Conservation (phyloP, 768 basidiomycete genomes). For the Lactifluus subvellereus region DNA sequence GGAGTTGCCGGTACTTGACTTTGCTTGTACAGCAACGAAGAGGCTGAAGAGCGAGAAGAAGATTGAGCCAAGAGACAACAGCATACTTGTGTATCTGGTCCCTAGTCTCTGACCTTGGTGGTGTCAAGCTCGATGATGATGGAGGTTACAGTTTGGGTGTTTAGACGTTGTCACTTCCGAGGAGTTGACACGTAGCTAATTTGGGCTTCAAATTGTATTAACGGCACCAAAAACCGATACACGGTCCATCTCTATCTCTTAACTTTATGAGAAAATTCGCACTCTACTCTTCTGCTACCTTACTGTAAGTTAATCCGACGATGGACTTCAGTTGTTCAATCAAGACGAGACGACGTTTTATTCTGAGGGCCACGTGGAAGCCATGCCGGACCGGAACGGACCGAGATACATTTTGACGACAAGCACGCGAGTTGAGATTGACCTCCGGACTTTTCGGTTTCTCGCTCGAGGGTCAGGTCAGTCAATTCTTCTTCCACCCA, state of each 20-base stretch:
- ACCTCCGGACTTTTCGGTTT: neutral
- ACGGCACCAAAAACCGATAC: neutral
- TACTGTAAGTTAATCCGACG: too few species aligned
- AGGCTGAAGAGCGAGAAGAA: constrained; percentile 31
- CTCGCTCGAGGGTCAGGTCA: neutral
- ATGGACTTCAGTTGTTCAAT: too few species aligned
- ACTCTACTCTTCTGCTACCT: too few species aligned
- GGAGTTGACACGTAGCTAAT: neutral
- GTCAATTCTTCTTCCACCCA: neutral
- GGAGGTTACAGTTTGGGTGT: neutral
- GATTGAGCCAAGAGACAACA: constrained; percentile 30
- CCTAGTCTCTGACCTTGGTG: neutral
- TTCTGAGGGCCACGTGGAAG: neutral
- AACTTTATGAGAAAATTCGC: too few species aligned
- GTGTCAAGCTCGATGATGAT: neutral
- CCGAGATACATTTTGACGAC: neutral
- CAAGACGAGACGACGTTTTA: too few species aligned
- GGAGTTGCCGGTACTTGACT: constrained; percentile 74
- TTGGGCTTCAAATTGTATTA: neutral
- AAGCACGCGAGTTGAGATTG: neutral
- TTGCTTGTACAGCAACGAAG: constrained; percentile 36
- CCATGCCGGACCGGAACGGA: neutral
- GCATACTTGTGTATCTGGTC: constrained; percentile 10
- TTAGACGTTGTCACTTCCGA: neutral
- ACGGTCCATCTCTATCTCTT: too few species aligned